Evolutionary conservation across 208 protist genomes (phyloP), one percentile per base, ranked within the genome.

Genomic region (Trypanosoma mega): DNA sequence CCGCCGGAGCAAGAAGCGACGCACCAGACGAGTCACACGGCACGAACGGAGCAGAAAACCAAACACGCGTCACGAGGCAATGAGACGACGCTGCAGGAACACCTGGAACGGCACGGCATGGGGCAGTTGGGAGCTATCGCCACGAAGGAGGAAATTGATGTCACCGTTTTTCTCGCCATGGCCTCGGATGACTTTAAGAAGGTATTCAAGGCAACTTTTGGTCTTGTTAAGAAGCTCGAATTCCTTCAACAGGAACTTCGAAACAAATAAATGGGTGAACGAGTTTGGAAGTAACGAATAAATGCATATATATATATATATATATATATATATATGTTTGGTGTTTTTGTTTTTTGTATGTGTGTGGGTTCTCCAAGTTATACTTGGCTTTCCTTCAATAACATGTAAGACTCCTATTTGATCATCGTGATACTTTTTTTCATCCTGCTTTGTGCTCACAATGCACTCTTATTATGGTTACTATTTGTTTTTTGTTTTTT

Each of bases 151-250:
- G 75, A 85, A 44, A 91, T 96, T 65, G 90, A 96, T 47, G 68
- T 92, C 50, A 37, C 57, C 3, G 81, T 92, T 3, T 96, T 96
- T 44, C 55, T 90, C 24, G 44, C 80, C 18, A 96, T 96, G 90
- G 76, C 49, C 16, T 34, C 73, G n/a, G 67, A 75, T 3, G 86
- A 93, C 36, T 76, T 93, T 24, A 69, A 74, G 49, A 72, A 51
- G 7, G 78, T 91, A 3, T 96, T 96, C 66, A 91, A 85, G 63
- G 68, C 85, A 2, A 96, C 90, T 0, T 89, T 90, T 68, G 90
- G 87, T 23, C 56, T 93, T 7, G 63, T 73, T 7, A 92, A 87
- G 73, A 81, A 84, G 27, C 73, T 96, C n/a, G 61, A 81, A 44
- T 45, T 82, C 30, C 74, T 96, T 11, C 90, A 96, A 55, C 39